phyloP scores from a whole-genome alignment of 176 grass and related monocot species.

The Carex myosuroides region DNA sequence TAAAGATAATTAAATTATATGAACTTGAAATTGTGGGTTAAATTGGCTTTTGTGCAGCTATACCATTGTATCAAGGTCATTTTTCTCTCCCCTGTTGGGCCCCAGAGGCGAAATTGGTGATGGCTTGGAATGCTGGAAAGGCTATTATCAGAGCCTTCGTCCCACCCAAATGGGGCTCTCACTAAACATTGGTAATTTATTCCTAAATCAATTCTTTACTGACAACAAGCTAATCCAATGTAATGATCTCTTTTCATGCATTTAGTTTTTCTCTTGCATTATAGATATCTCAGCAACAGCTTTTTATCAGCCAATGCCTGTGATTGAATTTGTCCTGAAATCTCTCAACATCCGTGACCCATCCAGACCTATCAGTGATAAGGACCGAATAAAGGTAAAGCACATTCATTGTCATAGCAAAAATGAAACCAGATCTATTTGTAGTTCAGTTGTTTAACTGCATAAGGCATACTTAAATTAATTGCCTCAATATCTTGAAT shows the following conservation, averaged over 20 bases:
- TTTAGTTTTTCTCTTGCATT: constrained; percentile 6
- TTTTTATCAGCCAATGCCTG: constrained; percentile 58
- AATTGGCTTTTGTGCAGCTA: constrained; percentile 36
- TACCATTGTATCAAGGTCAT: constrained; percentile 59
- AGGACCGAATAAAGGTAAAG: constrained; percentile 54
- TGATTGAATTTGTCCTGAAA: constrained; percentile 48
- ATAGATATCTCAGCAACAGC: constrained; percentile 83
- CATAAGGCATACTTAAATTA: not conserved
- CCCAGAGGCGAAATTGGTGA: constrained; percentile 50
- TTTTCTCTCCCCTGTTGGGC: constrained; percentile 65
- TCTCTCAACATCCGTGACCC: constrained; percentile 37
- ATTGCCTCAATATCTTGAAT: not conserved
- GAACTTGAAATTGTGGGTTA: not conserved
- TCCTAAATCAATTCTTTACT: not conserved
- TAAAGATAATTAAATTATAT: not conserved
- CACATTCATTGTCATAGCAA: not conserved
- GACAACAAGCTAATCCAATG: not conserved
- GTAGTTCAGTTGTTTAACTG: not conserved
- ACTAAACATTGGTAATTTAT: constrained; percentile 53
- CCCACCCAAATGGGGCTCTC: constrained; percentile 87
- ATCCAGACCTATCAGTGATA: constrained; percentile 36
- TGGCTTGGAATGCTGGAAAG: constrained; percentile 86
- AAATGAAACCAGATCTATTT: not conserved
- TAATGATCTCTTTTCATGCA: not conserved
- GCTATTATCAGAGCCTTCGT: constrained; percentile 84